These are phyloP conservation scores for Gleditsia sinensis DNA, from an alignment of 306 rosid genomes.

Conservation along the genomic window DNA sequence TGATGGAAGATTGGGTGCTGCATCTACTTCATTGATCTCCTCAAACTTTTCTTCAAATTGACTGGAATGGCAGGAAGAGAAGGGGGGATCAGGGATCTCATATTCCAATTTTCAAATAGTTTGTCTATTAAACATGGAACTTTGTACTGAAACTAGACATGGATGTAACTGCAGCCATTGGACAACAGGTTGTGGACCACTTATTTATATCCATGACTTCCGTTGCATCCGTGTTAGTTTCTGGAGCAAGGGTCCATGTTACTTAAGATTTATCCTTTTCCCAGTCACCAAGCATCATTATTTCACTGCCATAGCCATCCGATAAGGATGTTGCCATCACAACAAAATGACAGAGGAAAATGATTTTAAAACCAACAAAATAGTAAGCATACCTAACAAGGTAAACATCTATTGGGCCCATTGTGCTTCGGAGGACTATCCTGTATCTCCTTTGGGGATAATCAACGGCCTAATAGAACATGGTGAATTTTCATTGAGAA, in stretches of 20 bases:
- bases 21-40: slow-evolving; percentile 80
- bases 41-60: slow-evolving; percentile 97
- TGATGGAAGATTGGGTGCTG: slow-evolving; percentile 56
- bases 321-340: slow-evolving; percentile 19
- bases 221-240: background rate
- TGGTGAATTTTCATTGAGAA: slow-evolving; percentile 40
- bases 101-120: background rate
- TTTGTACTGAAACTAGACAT: background rate
- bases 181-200: background rate
- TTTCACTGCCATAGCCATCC: slow-evolving; percentile 32
- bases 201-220: background rate
- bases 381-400: slow-evolving; percentile 79
- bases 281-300: slow-evolving; percentile 20
- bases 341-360: slow-evolving; percentile 26
- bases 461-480: slow-evolving; percentile 74
- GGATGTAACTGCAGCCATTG: background rate
- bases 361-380: slow-evolving; percentile 7
- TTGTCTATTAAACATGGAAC: background rate
- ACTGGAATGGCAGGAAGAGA: slow-evolving; percentile 46
- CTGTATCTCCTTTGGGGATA: slow-evolving; percentile 95
- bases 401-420: slow-evolving; percentile 98
- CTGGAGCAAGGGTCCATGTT: background rate
- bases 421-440: slow-evolving; percentile 91
- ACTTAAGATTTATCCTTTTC: too few relatives aligned
- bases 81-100: slow-evolving; percentile 20